phyloP scores from a whole-genome alignment of 345 rosid genomes.

The Citrus hindsii region DNA sequence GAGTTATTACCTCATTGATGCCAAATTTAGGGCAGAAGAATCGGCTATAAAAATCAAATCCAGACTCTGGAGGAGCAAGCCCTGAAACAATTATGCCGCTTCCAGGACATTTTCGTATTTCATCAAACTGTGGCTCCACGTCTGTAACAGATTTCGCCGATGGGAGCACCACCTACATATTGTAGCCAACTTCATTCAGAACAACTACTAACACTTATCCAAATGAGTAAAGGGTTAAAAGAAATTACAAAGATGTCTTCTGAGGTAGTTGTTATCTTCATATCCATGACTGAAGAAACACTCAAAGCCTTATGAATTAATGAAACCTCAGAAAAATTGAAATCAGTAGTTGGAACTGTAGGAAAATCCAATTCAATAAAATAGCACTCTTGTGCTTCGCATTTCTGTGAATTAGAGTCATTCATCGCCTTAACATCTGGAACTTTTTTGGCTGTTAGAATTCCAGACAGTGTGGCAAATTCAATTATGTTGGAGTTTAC shows the following conservation, averaged over 20 bases:
- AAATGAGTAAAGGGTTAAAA: too few species aligned
- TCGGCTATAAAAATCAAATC: constrained; percentile 65
- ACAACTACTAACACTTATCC: neutral
- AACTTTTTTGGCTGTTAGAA: constrained; percentile 59
- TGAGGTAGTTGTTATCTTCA: constrained; percentile 29
- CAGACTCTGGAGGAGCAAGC: constrained; percentile 46
- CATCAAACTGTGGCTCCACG: constrained; percentile 47
- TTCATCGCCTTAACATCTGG: constrained; percentile 16
- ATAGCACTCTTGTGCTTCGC: constrained; percentile 26
- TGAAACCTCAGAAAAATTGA: constrained; percentile 24
- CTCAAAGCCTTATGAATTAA: constrained; percentile 47
- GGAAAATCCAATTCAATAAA: constrained; percentile 68
- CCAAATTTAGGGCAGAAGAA: constrained; percentile 65
- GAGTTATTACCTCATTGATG: constrained; percentile 49
- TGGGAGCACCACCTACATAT: constrained; percentile 57
- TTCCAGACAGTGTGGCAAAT: constrained; percentile 63
- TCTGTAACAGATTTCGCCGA: constrained; percentile 54
- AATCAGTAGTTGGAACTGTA: constrained; percentile 26
- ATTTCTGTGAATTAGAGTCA: constrained; percentile 21
- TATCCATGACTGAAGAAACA: constrained; percentile 50
- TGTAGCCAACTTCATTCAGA: neutral
- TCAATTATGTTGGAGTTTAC: constrained; percentile 52
- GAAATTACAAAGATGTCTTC: too few species aligned
- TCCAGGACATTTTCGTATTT: constrained; percentile 50
- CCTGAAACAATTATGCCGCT: constrained; percentile 61